Conservation (phyloP, 2,329 filamentous ascomycete species). For the Dothideomycetidae sp. region DNA sequence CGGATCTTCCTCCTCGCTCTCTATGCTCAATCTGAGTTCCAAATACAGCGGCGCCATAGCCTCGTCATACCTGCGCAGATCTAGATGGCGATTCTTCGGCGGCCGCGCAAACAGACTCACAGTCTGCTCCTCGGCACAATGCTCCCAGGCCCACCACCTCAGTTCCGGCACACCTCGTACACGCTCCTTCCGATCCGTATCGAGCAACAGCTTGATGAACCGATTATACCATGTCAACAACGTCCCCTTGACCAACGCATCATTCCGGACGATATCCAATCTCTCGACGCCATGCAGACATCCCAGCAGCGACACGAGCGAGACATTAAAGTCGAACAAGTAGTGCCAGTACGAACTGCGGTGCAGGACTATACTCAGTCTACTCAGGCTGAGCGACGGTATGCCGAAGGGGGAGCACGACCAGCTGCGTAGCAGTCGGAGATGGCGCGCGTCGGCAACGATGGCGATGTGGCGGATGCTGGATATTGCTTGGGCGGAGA, state of each 20-base stretch:
- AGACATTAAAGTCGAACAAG: constrained; percentile 21
- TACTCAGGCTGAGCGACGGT: constrained; percentile 20
- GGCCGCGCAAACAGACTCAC: constrained; percentile 21
- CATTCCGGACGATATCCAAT: constrained; percentile 24
- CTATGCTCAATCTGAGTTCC: constrained; percentile 22
- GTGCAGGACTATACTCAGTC: constrained; percentile 21
- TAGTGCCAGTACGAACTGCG: constrained; percentile 22
- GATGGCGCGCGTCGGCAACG: constrained; percentile 19
- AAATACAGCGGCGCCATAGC: constrained; percentile 25
- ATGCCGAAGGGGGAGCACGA: constrained; percentile 19
- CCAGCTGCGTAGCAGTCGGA: constrained; percentile 23
- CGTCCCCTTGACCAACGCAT: constrained; percentile 22
- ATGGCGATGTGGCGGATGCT: constrained; percentile 22
- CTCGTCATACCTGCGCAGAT: constrained; percentile 26
- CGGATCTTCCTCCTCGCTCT: constrained; percentile 25
- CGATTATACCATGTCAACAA: constrained; percentile 27
- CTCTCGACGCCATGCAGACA: constrained; percentile 21
- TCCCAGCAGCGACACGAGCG: constrained; percentile 23
- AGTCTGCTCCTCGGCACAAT: constrained; percentile 17
- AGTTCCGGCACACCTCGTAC: constrained; percentile 19
- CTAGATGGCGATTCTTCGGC: constrained; percentile 18
- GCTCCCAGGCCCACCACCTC: constrained; percentile 29
- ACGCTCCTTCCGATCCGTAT: constrained; percentile 28
- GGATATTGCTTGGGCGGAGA: constrained; percentile 18
- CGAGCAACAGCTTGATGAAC: constrained; percentile 27